Percentiles rank a stretch among this genome's conserved stretches.
phyloP scores from a whole-genome alignment of 148 eudicot genomes.

The Camellia japonica region DNA sequence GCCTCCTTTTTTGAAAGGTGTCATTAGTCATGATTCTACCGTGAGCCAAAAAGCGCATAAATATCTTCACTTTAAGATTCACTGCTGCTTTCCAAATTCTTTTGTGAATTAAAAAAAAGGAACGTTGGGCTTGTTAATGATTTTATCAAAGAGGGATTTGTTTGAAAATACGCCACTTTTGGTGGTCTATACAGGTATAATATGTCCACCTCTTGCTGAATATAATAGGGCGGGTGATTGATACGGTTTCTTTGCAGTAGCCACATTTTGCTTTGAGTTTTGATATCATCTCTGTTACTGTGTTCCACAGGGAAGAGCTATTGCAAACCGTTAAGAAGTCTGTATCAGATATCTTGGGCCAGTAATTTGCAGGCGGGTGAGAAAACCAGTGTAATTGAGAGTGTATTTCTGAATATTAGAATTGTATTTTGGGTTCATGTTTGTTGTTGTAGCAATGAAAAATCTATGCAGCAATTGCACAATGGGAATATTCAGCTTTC shows the following conservation, averaged over 20 bases:
- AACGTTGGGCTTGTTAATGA: too few species aligned
- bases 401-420: neutral
- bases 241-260: neutral
- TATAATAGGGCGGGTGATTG: neutral
- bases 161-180: neutral
- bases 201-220: neutral
- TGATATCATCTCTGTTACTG: constrained; percentile 5
- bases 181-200: neutral
- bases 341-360: constrained; percentile 76
- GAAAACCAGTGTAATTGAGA: neutral
- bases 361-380: constrained; percentile 34
- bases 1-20: too few species aligned
- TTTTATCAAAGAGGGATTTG: too few species aligned
- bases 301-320: constrained; percentile 62
- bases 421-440: neutral
- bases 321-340: constrained; percentile 52
- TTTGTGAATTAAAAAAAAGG: too few species aligned
- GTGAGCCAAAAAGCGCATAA: too few species aligned
- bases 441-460: constrained; percentile 3
- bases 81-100: too few species aligned
- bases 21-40: too few species aligned
- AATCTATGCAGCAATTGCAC: neutral
- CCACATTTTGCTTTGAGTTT: neutral
- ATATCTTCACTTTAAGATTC: too few species aligned
- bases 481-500: neutral